A percentile compares a stretch with the other conserved stretches of the same genome.
These are phyloP conservation scores for Omphalea diandra DNA, from an alignment of 441 rosid species.

Conservation along the genomic window DNA sequence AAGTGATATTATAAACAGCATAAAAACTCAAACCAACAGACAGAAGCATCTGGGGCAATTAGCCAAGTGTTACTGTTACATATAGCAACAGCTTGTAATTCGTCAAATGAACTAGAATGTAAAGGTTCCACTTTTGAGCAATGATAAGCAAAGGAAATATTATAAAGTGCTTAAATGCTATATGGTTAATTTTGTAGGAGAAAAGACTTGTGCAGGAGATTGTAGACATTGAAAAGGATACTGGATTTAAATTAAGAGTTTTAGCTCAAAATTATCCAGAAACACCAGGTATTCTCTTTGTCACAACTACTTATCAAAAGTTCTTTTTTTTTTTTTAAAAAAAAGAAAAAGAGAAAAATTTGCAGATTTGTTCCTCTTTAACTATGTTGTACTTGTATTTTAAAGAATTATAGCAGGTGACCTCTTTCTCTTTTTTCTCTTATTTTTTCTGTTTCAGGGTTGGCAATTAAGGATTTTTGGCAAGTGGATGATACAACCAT, in stretches of 20 bases:
- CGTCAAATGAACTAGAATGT: neutral
- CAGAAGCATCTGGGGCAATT: neutral
- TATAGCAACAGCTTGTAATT: neutral
- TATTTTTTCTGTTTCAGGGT: too few relatives aligned
- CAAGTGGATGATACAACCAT: conserved; percentile 82
- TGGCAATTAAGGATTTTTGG: conserved; percentile 85
- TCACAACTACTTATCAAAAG: neutral
- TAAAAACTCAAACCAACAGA: neutral
- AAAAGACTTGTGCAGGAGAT: conserved; percentile 71
- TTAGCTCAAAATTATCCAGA: conserved; percentile 90
- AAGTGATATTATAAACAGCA: neutral
- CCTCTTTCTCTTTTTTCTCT: neutral
- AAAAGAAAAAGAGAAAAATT: too few relatives aligned
- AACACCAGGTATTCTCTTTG: conserved; percentile 60
- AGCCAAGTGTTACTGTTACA: neutral
- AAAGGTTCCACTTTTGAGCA: neutral
- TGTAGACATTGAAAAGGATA: conserved; percentile 62
- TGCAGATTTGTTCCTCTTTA: neutral
- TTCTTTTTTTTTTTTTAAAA: neutral
- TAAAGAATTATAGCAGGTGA: neutral
- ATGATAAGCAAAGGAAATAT: conserved; percentile 1
- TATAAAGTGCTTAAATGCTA: neutral
- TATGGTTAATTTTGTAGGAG: conserved; percentile 50
- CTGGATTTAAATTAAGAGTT: conserved; percentile 76
- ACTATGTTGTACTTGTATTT: neutral